Conservation (phyloP, 768 basidiomycete species). For the Galerina sulciceps region DNA sequence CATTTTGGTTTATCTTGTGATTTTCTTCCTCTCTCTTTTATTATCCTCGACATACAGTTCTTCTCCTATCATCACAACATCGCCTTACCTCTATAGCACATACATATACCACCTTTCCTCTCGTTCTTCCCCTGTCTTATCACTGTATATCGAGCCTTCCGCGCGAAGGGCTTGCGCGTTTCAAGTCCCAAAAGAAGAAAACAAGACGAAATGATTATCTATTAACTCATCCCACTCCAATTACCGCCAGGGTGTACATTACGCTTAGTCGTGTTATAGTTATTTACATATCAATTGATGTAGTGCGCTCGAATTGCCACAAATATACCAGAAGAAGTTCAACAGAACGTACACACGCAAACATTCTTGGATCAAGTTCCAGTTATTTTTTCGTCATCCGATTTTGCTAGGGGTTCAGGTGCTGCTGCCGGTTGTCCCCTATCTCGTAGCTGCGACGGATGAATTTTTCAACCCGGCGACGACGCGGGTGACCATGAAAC, state of each 20-base stretch:
- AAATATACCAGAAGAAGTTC: conserved; percentile 3
- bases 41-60: conserved; percentile 6
- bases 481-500: too few species aligned
- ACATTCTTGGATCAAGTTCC: too few species aligned
- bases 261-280: conserved; percentile 21
- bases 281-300: conserved; percentile 15
- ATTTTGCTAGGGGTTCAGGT: too few species aligned
- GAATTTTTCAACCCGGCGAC: too few species aligned
- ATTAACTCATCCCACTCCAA: not conserved
- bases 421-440: too few species aligned
- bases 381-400: too few species aligned
- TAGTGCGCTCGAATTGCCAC: conserved; percentile 7
- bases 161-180: conserved; percentile 48
- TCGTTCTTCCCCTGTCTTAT: conserved; percentile 5
- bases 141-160: conserved; percentile 18
- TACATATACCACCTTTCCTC: conserved; percentile 13
- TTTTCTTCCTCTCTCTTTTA: conserved; percentile 7
- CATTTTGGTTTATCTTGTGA: conserved; percentile 7
- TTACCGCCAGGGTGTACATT: conserved; percentile 15
- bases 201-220: conserved; percentile 14
- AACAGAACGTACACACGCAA: too few species aligned
- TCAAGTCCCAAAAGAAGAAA: conserved; percentile 33
- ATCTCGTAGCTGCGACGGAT: too few species aligned
- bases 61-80: conserved; percentile 9
- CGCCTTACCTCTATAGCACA: conserved; percentile 15